Percentiles rank a stretch among this genome's conserved stretches.
Conservation (phyloP, 202 grass and related monocot genomes). For the Panicum virgatum region DNA sequence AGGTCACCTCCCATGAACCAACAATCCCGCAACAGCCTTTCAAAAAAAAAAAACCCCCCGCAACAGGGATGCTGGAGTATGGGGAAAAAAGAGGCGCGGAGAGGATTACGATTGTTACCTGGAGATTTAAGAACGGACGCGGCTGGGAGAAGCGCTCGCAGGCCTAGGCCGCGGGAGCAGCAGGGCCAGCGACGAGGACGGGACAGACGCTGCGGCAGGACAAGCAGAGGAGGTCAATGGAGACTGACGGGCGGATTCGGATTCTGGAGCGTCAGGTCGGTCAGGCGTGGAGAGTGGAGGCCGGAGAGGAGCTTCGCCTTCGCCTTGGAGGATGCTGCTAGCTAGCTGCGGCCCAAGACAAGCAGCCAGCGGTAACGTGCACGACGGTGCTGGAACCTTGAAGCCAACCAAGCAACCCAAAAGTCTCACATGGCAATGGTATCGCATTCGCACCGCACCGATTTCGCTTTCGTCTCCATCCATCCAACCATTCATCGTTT, state of each 20-base stretch:
- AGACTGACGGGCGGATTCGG: not conserved
- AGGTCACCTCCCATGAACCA: not conserved
- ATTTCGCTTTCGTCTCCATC: not conserved
- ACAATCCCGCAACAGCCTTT: no score
- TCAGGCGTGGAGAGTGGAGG: not conserved
- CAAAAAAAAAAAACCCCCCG: no score
- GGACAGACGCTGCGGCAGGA: not conserved
- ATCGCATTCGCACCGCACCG: no score
- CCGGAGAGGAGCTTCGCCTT: not conserved
- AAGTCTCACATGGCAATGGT: not conserved
- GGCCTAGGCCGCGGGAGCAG: not conserved
- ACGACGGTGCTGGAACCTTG: not conserved
- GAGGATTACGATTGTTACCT: not conserved
- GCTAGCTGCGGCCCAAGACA: no score
- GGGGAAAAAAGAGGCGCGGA: not conserved
- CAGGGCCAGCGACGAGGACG: not conserved
- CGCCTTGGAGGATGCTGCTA: not conserved
- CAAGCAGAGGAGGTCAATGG: not conserved
- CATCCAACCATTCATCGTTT: no score
- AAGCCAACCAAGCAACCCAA: not conserved
- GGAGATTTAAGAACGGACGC: not conserved
- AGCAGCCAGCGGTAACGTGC: not conserved
- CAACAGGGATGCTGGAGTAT: not conserved
- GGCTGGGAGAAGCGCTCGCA: not conserved
- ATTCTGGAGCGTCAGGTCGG: not conserved